Evolutionary conservation across 345 rosid species (phyloP).

Genomic region (Ceriops tagal): DNA sequence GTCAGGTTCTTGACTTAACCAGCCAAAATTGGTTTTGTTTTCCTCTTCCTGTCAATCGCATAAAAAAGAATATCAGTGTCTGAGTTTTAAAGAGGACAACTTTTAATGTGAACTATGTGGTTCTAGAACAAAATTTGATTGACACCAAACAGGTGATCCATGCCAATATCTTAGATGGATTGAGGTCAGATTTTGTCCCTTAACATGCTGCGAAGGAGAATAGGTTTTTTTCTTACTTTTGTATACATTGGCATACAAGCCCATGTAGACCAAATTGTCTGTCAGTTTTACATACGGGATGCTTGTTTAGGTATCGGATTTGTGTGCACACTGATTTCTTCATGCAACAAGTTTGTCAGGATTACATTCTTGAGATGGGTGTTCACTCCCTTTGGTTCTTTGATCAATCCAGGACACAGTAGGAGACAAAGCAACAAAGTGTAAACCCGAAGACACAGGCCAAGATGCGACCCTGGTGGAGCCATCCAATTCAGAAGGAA

Average conservation of each 20-base stretch:
- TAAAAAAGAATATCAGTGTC: neutral
- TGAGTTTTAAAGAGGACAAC: neutral
- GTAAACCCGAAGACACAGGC: conserved; percentile 25
- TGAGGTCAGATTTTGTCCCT: neutral
- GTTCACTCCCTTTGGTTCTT: neutral
- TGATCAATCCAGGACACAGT: conserved; percentile 37
- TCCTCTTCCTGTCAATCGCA: neutral
- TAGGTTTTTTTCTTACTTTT: too few relatives aligned
- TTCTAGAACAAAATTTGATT: neutral
- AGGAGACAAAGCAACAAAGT: conserved; percentile 34
- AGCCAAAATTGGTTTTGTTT: neutral
- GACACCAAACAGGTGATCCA: neutral
- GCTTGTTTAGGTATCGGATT: too few relatives aligned
- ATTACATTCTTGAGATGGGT: neutral
- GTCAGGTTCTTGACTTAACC: neutral
- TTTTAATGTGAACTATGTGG: neutral
- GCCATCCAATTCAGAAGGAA: conserved; percentile 32
- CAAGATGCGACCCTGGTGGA: conserved; percentile 27
- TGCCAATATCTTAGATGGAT: neutral
- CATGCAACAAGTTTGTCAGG: neutral
- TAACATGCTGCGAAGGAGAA: too few relatives aligned
- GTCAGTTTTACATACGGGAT: too few relatives aligned
- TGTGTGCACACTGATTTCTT: neutral
- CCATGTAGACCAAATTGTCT: too few relatives aligned
- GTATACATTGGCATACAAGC: too few relatives aligned